These are phyloP conservation scores for Psilocybe cyanescens DNA, from an alignment of 768 basidiomycete genomes.

Conservation along the genomic window DNA sequence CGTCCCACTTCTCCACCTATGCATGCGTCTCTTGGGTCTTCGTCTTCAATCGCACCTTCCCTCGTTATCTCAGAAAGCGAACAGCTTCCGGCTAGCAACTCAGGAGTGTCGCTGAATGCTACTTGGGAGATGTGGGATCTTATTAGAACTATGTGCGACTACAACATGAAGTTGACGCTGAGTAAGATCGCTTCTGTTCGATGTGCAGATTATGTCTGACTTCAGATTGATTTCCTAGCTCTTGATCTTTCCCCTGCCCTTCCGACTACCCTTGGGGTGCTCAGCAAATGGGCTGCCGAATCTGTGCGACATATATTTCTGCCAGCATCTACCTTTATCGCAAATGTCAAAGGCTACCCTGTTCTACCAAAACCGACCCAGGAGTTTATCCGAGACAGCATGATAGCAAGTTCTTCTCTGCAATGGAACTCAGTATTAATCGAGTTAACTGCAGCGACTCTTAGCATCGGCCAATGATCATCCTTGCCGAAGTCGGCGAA, in stretches of 20 bases:
- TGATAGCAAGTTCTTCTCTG: conserved; percentile 62
- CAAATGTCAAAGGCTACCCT: conserved; percentile 95
- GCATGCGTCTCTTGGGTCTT: conserved; percentile 19
- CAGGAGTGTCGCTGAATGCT: conserved; percentile 64
- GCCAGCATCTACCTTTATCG: conserved; percentile 90
- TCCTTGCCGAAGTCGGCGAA: conserved; percentile 71
- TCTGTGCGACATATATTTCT: conserved; percentile 88
- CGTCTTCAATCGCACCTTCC: conserved; percentile 31
- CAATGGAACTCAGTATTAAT: conserved; percentile 16
- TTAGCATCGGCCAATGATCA: conserved; percentile 85
- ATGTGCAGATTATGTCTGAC: conserved; percentile 14
- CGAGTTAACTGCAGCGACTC: conserved; percentile 15
- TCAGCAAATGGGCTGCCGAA: conserved; percentile 92
- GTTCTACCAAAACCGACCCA: conserved; percentile 95
- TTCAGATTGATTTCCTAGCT: conserved; percentile 48
- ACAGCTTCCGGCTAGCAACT: conserved; percentile 31
- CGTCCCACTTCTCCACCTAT: neutral
- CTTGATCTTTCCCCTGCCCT: conserved; percentile 91
- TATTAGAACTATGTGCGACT: conserved; percentile 88
- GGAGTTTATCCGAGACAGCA: conserved; percentile 85
- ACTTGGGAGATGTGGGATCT: conserved; percentile 99
- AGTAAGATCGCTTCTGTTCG: conserved; percentile 46
- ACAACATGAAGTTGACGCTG: conserved; percentile 71
- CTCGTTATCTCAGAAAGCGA: conserved; percentile 39
- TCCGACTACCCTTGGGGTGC: conserved; percentile 73